Evolutionary conservation across 1,284 basidiomycete species (phyloP).

Genomic region (Fomitopsis schrenkii): DNA sequence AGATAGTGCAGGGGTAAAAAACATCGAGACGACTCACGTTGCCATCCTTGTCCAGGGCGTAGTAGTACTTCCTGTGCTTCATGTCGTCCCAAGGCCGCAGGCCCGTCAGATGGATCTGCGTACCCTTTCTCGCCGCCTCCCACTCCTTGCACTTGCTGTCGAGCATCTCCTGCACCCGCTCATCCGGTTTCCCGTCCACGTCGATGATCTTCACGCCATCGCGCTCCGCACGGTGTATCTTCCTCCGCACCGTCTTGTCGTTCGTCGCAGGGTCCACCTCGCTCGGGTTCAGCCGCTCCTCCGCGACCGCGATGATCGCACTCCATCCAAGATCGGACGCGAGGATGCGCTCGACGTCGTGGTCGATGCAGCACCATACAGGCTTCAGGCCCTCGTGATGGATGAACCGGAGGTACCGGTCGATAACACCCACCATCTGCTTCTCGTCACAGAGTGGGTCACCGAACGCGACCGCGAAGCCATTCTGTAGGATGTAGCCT

Average conservation of each 20-base stretch:
- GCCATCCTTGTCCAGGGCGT: constrained; percentile 39
- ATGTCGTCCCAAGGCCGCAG: constrained; percentile 50
- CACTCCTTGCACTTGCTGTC: constrained; percentile 45
- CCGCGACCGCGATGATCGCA: constrained; percentile 45
- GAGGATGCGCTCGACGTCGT: constrained; percentile 41
- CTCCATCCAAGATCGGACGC: constrained; percentile 45
- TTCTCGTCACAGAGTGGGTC: constrained; percentile 43
- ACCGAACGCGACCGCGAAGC: constrained; percentile 43
- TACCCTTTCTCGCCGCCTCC: constrained; percentile 41
- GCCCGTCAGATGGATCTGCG: constrained; percentile 52
- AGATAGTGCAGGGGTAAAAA: too few species aligned
- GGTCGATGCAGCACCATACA: constrained; percentile 47
- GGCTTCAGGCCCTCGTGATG: constrained; percentile 40
- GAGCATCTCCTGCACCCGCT: constrained; percentile 33
- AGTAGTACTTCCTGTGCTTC: constrained; percentile 49
- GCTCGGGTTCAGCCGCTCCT: constrained; percentile 47
- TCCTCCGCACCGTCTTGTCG: constrained; percentile 41
- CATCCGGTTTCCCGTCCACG: constrained; percentile 34
- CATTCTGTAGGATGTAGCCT: constrained; percentile 36
- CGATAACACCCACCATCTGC: constrained; percentile 38
- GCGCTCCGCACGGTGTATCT: constrained; percentile 44
- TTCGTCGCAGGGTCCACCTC: constrained; percentile 34
- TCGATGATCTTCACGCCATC: constrained; percentile 42
- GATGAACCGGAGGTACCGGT: constrained; percentile 35
- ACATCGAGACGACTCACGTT: constrained; percentile 24